Evolutionary conservation across 306 rosid species (phyloP), one percentile per base, ranked within the genome.

Genomic region (Biancaea sappan): DNA sequence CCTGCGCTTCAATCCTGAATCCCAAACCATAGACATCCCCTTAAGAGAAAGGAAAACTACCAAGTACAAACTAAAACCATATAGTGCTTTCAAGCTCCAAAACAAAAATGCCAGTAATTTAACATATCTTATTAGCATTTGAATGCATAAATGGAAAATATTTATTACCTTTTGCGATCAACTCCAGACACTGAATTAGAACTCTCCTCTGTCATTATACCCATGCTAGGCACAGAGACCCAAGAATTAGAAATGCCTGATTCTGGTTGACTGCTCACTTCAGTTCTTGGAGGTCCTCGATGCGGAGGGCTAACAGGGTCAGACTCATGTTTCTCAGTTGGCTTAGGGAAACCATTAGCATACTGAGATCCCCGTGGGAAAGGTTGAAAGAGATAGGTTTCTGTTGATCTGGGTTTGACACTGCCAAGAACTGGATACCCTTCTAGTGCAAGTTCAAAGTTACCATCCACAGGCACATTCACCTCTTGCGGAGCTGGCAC

Each of bases 151-250:
- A 57, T 12, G 18, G 53, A 52, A 69, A 71, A 21, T 46, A 72
- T 32, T 54, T 29, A 66, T 76, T 77, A 92, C 98, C 98, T 88
- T 66, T 79, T 85, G 78, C 62, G 73, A 71, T 82, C 71, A 56
- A 35, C 77, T 58, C 37, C 81, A 31, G 81, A 48, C 25, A 68
- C 43, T 21, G 69, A 71, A 28, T 44, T 68, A 34, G 78, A 71
- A 35, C 47, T 79, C 58, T 79, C 87, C 70, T 69, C 81, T 16
- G 79, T 72, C 35, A 77, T 73, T 19, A 15, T 72, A 67, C 47
- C 85, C 3, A 69, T 58, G 73, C 78, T 57, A 21, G 80, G 66
- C 73, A 84, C 46, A 38, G 75, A 73, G 76, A 59, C 73, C 71
- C 44, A 35, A 71, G 74, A 26, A 69, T 81, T 16, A 57, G 83